Base-by-base conservation (phyloP, 352 stramenopile species). In the Phytophthora tentaculata region DNA sequence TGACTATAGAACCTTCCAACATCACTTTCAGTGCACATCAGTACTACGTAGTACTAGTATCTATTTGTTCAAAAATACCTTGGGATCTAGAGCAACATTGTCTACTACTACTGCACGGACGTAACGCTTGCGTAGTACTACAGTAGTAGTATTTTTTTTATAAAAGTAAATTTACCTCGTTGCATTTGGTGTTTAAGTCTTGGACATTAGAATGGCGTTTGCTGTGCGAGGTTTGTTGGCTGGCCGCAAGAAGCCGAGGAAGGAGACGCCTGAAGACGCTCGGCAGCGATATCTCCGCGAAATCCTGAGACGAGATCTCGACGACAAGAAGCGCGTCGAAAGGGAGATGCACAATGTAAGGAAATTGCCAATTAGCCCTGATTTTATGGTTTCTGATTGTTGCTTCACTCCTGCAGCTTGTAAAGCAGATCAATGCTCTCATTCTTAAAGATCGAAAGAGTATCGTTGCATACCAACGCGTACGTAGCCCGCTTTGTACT, bases 1-100 rank as follows among this genome's bases (percentile, higher is more conserved):
- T 80, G 79, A 91, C 69, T 78, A 92, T 92, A 92, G 71, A 92
- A 60, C 68, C 74, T 83, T 84, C 72, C 58, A 32, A 92, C 79
- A 88, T 70, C 50, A 47, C 55, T n/a, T 29, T 49, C 39, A 63
- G n/a, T n/a, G n/a, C n/a, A 32, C 26, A 32, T 32, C 26, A 32
- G 8, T 8, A 32, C 26, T 32, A 32, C 8, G 26, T 32, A 32
- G 26, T 32, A 32, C 26, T n/a, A n/a, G n/a, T n/a, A n/a, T n/a
- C n/a, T n/a, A n/a, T n/a, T n/a, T n/a, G n/a, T n/a, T n/a, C n/a
- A n/a, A n/a, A n/a, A n/a, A n/a, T n/a, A n/a, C n/a, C n/a, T n/a
- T n/a, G n/a, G n/a, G n/a, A n/a, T n/a, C n/a, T n/a, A n/a, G n/a
- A n/a, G n/a, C n/a, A n/a, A n/a, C n/a, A n/a, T n/a, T n/a, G n/a